Evolutionary conservation across 352 stramenopile species (phyloP), one percentile per base, ranked within the genome.

Genomic region (Phytopythium boreale): DNA sequence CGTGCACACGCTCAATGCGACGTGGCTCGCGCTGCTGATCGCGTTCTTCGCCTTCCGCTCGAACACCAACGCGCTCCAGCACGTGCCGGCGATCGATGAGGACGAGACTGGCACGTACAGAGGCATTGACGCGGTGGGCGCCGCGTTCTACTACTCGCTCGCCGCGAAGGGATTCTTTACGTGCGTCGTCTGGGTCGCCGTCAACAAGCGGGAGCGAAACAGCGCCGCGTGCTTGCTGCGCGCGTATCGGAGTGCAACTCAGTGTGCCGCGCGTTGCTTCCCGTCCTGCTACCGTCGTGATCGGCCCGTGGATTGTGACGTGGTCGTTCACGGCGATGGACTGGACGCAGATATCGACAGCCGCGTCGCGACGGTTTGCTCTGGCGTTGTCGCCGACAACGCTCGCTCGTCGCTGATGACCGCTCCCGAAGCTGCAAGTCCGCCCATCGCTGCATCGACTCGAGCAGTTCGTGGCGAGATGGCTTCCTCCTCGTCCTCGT

Each of bases 1-100:
- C 62, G 83, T 90, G 0, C 83, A 89, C 65, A 82, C 81, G 36
- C 72, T 90, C 26, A 89, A 88, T 46, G 78, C 68, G 0, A 84
- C 79, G 39, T 92, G 83, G 83, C 65, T 92, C 11, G 66, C 86
- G 1, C 59, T 90, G 4, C 62, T 92, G 12, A 74, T 87, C 20
- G 63, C 79, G 2, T 90, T 86, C 64, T 89, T 89, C 65, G 52
- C 76, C 36, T 92, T 90, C 62, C 78, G 80, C 4, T 74, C 83
- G 0, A 87, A 76, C 62, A 24, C 60, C 1, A 52, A 20, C 2
- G 72, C 82, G n/a, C 72, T 90, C 0, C 47, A 57, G 8, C 69
- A 77, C 15, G 58, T 90, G 26, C 69, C 68, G 37, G 67, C 71
- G 37, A 53, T 79, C 37, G 59, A 34, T 2, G 27, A 36, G 27